Base-by-base conservation (phyloP, 2,329 filamentous ascomycete genomes). In the Fusarium sp. region DNA sequence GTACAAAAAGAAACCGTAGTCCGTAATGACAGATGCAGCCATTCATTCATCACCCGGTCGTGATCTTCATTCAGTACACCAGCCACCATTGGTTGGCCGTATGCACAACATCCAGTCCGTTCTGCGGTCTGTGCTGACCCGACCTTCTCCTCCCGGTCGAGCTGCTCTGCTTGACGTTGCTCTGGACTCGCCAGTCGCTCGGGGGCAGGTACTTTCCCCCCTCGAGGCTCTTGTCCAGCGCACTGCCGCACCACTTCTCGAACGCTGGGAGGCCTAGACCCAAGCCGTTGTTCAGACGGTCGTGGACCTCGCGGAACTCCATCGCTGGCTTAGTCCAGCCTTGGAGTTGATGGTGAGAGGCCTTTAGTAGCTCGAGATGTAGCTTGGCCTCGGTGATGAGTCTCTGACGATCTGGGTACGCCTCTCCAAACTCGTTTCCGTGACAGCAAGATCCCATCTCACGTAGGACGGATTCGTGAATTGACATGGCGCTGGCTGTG, bases 311-410 rank as follows among this genome's bases (percentile, higher is more conserved):
- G 23, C 63, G 56, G 29, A 73, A 64, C 58, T 75, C 71, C 8
- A 34, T 36, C 5, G 36, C 46, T 2, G 71, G 54, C 40, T 68
- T 70, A 0, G 68, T 70, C 71, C 65, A 73, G 14, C 63, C 68
- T 40, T 73, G 55, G 9, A 69, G n/a, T 13, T 72, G 69, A 56
- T 67, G 58, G 16, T 73, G 63, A 1, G 62, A 34, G 8, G 58
- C 62, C 56, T 67, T 69, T 9, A 74, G 62, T 2, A 73, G 63
- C n/a, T 70, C 71, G 4, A 75, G 68, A 8, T 73, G 73, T 2
- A 65, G 58, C 1, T 46, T 42, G 4, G 72, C 68, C 23, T 74
- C 72, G 4, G 60, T 20, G 4, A 29, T 50, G 10, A 75, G 67
- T 0, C 61, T 44, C 8, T 61, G 57, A 2, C 64, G 67, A 14